phyloP scores from a whole-genome alignment of 2,329 filamentous ascomycete species.

The Alternaria longipes region DNA sequence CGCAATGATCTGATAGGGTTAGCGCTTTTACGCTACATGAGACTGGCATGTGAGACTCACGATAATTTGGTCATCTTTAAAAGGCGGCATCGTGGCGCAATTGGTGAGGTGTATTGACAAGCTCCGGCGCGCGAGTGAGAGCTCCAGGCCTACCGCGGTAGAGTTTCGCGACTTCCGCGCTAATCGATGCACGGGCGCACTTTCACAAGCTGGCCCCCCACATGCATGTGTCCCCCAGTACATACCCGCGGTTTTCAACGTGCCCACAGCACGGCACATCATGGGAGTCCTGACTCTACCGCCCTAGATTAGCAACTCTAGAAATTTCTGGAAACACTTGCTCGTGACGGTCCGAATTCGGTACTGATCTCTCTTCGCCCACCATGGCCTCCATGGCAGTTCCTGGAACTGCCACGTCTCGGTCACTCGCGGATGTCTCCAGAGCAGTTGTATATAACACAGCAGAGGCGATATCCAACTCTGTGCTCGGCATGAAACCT shows the following conservation, averaged over 20 bases:
- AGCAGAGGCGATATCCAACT: constrained; percentile 30
- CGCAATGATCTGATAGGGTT: constrained; percentile 67
- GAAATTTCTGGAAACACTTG: constrained; percentile 5
- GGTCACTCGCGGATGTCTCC: constrained; percentile 16
- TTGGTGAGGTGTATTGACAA: constrained; percentile 24
- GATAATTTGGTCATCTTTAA: constrained; percentile 58
- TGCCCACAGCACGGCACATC: constrained; percentile 28
- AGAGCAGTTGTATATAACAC: constrained; percentile 24
- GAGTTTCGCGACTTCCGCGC: constrained; percentile 17
- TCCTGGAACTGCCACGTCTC: constrained; percentile 30
- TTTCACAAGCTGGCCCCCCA: constrained; percentile 20
- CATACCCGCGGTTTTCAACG: constrained; percentile 27
- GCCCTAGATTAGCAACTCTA: constrained; percentile 8
- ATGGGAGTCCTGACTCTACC: constrained; percentile 28
- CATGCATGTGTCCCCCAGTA: constrained; percentile 22
- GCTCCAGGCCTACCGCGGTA: constrained; percentile 17
- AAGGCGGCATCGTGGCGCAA: constrained; percentile 53
- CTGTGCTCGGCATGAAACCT: constrained; percentile 32
- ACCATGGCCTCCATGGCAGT: constrained; percentile 37
- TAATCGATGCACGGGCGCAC: constrained; percentile 17
- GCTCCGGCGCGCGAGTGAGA: constrained; percentile 24
- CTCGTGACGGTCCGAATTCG: constrained; percentile 17
- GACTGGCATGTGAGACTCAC: constrained; percentile 35
- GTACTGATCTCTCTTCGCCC: constrained; percentile 8
- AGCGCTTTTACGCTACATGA: constrained; percentile 17